Evolutionary conservation across 2,329 filamentous ascomycete species (phyloP).

Genomic region (Pyrenophora seminiperda): DNA sequence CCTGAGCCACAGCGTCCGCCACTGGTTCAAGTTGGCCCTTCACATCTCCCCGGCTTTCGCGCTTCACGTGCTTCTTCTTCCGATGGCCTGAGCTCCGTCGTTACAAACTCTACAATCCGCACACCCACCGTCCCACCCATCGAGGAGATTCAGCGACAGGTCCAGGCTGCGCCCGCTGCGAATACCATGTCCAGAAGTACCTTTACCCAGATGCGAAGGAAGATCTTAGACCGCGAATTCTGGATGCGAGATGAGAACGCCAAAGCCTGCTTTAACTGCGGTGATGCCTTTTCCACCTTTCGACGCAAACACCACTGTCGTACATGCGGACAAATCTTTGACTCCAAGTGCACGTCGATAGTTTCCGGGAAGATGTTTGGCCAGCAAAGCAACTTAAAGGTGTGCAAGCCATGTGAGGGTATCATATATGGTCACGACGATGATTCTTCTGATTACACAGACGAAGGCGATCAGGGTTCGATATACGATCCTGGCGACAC

Average conservation of each 20-base stretch:
- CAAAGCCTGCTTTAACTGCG: conserved; percentile 94
- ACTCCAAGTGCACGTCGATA: conserved; percentile 92
- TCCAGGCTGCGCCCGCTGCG: conserved; percentile 26
- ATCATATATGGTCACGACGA: conserved; percentile 92
- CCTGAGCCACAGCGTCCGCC: conserved; percentile 47
- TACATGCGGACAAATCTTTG: conserved; percentile 96
- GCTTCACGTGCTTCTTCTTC: conserved; percentile 54
- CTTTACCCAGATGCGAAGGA: conserved; percentile 72
- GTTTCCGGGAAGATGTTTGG: conserved; percentile 87
- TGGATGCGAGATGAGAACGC: conserved; percentile 99
- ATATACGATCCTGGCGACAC: conserved; percentile 52
- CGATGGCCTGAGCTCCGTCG: conserved; percentile 49
- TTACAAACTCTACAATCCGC: conserved; percentile 42
- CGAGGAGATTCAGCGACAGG: conserved; percentile 36
- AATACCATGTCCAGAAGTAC: conserved; percentile 49
- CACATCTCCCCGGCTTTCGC: conserved; percentile 56
- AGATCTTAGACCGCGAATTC: conserved; percentile 91
- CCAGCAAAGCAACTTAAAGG: conserved; percentile 79
- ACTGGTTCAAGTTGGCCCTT: conserved; percentile 51
- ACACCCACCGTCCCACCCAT: conserved; percentile 40
- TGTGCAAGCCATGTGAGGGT: conserved; percentile 90
- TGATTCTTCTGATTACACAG: conserved; percentile 88
- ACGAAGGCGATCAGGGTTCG: conserved; percentile 70
- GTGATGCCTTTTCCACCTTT: conserved; percentile 88
- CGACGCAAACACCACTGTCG: conserved; percentile 96